Conservation (phyloP, 2,329 filamentous ascomycete species). For the Graphilbum fragrans region DNA sequence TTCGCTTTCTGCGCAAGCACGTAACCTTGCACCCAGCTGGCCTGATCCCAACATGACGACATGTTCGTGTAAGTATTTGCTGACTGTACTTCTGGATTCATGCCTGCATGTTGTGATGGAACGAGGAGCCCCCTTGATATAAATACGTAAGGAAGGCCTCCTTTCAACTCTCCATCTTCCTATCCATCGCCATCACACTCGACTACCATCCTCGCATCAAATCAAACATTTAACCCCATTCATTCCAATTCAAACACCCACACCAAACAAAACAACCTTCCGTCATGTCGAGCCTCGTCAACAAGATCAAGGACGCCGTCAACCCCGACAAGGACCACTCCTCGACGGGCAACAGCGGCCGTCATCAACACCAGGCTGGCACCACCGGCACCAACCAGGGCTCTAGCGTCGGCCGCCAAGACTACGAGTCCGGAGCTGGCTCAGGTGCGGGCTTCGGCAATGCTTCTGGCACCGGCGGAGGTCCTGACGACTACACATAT, state of each 20-base stretch:
- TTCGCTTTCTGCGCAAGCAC: too few species aligned
- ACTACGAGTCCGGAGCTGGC: not conserved
- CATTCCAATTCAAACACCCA: not conserved
- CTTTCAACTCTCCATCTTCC: too few species aligned
- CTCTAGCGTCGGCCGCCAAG: not conserved
- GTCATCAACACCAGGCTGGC: too few species aligned
- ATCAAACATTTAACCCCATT: not conserved
- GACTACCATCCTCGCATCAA: not conserved
- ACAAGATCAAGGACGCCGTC: constrained; percentile 48
- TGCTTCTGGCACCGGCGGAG: not conserved
- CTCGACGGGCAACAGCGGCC: constrained; percentile 6
- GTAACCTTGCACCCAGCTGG: too few species aligned
- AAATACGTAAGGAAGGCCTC: too few species aligned
- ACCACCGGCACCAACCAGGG: not conserved
- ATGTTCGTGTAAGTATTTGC: too few species aligned
- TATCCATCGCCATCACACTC: too few species aligned
- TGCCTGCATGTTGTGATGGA: too few species aligned
- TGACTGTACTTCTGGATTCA: too few species aligned
- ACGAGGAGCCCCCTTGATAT: too few species aligned
- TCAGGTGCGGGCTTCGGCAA: not conserved
- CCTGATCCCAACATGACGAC: too few species aligned
- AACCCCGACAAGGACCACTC: constrained; percentile 17
- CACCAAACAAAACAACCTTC: constrained; percentile 1
- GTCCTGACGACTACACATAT: constrained; percentile 2
- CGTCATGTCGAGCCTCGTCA: constrained; percentile 44